Evolutionary conservation across 2,329 filamentous ascomycete species (phyloP), one percentile per base, ranked within the genome.

Genomic region (Zasmidium citrigriseum): DNA sequence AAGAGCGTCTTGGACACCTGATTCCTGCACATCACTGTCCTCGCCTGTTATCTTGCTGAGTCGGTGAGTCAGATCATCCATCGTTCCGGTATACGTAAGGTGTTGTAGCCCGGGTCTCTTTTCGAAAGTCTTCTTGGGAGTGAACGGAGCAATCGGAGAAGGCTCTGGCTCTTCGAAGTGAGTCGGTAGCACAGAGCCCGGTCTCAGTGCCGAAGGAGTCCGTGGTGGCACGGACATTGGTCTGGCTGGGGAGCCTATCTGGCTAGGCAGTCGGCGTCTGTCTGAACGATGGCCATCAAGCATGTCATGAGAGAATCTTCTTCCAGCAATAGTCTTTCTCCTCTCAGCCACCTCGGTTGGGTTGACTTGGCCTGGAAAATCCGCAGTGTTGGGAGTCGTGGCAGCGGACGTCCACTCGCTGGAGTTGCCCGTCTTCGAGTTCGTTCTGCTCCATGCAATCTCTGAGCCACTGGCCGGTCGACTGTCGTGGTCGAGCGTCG

Each of bases 351-450:
- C 16, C 34, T 41, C 34, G 18, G 22, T 25, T 14, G 52, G 57
- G 45, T 59, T 59, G 41, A 59, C 52, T 29, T 59, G 57, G 16
- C 49, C 53, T 16, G 53, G 57, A 25, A 55, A 59, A 10, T 59
- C 47, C n/a, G 21, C 41, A 18, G 50, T 45, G n/a, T 23, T 23
- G 25, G 52, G 46, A 23, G 57, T 44, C 11, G 34, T 3, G 4
- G 18, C 18, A 22, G 27, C 41, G 34, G 34, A 10, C 14, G 34
- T 16, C 34, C 34, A 41, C 34, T 41, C 5, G 12, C 4, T n/a
- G 14, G 34, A 41, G 34, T 16, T n/a, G n/a, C n/a, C n/a, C n/a
- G n/a, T n/a, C n/a, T n/a, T n/a, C n/a, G n/a, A n/a, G n/a, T n/a
- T n/a, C n/a, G n/a, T n/a, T n/a, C n/a, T n/a, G n/a, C n/a, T n/a